phyloP scores from a whole-genome alignment of 139 green algal species.

The Coelastrella sp. region DNA sequence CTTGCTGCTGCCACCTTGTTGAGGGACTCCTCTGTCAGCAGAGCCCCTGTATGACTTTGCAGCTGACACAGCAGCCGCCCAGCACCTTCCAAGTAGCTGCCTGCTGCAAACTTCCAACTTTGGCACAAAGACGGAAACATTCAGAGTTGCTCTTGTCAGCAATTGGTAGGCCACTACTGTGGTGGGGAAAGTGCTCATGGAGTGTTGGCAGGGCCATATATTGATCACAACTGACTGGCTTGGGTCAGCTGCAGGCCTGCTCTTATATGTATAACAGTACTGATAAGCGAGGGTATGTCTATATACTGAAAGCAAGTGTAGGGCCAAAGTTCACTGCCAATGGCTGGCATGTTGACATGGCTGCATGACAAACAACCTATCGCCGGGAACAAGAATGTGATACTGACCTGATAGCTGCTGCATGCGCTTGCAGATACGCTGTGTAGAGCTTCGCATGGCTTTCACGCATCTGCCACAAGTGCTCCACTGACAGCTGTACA shows the following conservation, averaged over 20 bases:
- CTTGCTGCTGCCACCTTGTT: neutral
- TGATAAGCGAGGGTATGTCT: too few relatives aligned
- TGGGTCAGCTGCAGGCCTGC: too few relatives aligned
- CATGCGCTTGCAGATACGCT: neutral
- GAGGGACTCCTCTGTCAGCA: slow-evolving; percentile 33
- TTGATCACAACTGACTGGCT: too few relatives aligned
- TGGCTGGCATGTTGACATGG: neutral
- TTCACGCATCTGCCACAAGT: slow-evolving; percentile 40
- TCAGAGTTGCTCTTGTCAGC: neutral
- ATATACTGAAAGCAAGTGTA: too few relatives aligned
- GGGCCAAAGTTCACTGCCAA: neutral
- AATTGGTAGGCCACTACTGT: too few relatives aligned
- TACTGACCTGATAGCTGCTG: slow-evolving; percentile 6
- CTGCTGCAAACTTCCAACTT: slow-evolving; percentile 40
- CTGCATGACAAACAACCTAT: neutral
- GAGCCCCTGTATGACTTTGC: neutral
- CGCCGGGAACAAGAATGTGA: too few relatives aligned
- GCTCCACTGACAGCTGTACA: slow-evolving; percentile 41
- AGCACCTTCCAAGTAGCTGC: neutral
- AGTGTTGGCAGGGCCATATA: neutral
- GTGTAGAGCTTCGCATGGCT: slow-evolving; percentile 30
- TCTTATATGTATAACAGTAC: too few relatives aligned
- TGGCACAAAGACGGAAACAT: neutral
- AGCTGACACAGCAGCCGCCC: slow-evolving; percentile 28
- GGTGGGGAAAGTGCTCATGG: too few relatives aligned